Conservation (phyloP, 495 filamentous ascomycete species). For the Barbatosphaeria neglecta region DNA sequence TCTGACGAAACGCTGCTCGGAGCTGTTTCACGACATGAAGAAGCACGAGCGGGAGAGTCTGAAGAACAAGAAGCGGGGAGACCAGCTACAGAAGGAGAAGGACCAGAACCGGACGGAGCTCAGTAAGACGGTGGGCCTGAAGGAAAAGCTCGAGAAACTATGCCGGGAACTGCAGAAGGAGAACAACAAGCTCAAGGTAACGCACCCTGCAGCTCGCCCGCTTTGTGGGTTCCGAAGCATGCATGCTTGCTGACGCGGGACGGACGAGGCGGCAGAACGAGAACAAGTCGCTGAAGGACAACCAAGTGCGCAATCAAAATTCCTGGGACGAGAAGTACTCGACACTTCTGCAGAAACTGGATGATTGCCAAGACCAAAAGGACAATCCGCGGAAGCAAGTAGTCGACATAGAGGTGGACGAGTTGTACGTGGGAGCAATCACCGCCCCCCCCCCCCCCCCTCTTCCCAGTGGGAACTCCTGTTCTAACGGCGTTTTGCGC, state of each 20-base stretch:
- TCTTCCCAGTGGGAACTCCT: neutral
- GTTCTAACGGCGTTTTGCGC: conserved; percentile 4
- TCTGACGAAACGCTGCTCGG: conserved; percentile 80
- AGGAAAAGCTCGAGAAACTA: conserved; percentile 90
- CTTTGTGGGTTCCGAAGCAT: no score
- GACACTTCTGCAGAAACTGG: conserved; percentile 61
- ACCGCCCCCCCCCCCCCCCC: neutral
- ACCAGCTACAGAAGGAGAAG: conserved; percentile 93
- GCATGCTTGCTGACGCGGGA: neutral
- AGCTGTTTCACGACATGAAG: conserved; percentile 88
- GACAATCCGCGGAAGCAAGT: conserved; percentile 64
- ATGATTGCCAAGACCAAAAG: conserved; percentile 66
- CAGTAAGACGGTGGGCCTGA: conserved; percentile 73
- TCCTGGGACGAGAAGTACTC: conserved; percentile 78
- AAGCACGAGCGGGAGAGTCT: conserved; percentile 83
- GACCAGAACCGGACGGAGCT: conserved; percentile 78
- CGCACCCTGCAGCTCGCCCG: conserved; percentile 6
- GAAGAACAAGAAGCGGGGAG: conserved; percentile 90
- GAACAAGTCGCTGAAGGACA: conserved; percentile 73
- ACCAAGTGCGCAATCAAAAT: conserved; percentile 65
- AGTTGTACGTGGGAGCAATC: conserved; percentile 49
- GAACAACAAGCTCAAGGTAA: conserved; percentile 93
- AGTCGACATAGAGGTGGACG: conserved; percentile 71
- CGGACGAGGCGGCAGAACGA: conserved; percentile 55
- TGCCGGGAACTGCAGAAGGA: conserved; percentile 87